Base-by-base conservation (phyloP, 2,329 filamentous ascomycete species). In the Penicillium thymicola region DNA sequence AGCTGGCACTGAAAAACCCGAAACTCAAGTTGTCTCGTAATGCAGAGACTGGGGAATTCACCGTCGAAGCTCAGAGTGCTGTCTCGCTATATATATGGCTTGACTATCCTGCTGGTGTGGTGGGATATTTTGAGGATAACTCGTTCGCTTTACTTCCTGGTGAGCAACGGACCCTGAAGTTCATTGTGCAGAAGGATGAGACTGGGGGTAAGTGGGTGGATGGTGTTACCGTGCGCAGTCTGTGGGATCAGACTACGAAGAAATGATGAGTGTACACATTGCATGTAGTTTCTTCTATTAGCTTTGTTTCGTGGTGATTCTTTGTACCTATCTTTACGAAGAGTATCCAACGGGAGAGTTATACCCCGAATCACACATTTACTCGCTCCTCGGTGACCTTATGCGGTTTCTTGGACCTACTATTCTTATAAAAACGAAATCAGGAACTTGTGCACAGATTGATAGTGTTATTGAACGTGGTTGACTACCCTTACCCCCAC, bases 51-150 rank as follows among this genome's bases (percentile, higher is more conserved):
- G 60, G 64, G 4, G 72, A 69, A 3, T 83, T 83, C 59, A 78
- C 72, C 0, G 76, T 84, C 0, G 73, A 74, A 34, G 81, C 81
- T 0, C 78, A 70, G 14, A 72, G 59, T 0, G 81, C 79, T 0
- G 74, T 82, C 0, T 79, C 81, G 4, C 72, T 80, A 4, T 84
- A 81, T 72, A 82, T 81, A 1, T 85, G 81, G 81, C 65, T 85
- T 2, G 80, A 81, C 51, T 79, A 82, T 55, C 80, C 81, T 0
- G 69, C 74, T 1, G 78, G 77, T 0, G 72, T 76, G 1, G 75
- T 83, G 10, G 72, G 81, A 0, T 76, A 76, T 34, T 85, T 85
- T 57, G 77, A 82, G 7, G 72, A 77, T 1, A 85, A 85, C 64
- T 76, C 76, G 0, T 85, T 85, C 58, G 76, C 79, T 65, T 63